Evolutionary conservation across 2,329 filamentous ascomycete genomes (phyloP).

Genomic region (Lizonia empirigonia): DNA sequence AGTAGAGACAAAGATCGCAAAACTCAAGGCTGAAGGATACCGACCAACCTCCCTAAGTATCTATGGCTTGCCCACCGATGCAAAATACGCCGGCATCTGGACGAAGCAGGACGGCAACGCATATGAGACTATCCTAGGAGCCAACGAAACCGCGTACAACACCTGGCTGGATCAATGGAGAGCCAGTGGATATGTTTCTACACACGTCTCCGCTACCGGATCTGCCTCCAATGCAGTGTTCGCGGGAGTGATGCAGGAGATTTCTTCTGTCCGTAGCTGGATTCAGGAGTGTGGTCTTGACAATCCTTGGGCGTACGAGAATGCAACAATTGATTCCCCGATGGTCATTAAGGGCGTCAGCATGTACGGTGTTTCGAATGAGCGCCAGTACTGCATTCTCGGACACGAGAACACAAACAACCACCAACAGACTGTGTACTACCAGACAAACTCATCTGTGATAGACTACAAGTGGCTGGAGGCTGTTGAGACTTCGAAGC

Average conservation of each 20-base stretch:
- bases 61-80: constrained; percentile 20
- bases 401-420: constrained; percentile 24
- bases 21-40: constrained; percentile 25
- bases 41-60: constrained; percentile 23
- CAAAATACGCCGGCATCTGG: constrained; percentile 29
- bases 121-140: constrained; percentile 24
- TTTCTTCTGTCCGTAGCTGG: constrained; percentile 12
- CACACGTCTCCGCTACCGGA: constrained; percentile 31
- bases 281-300: constrained; percentile 22
- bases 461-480: constrained; percentile 16
- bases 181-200: constrained; percentile 26
- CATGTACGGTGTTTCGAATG: constrained; percentile 22
- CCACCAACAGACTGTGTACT: constrained; percentile 23
- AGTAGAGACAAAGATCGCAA: constrained; percentile 6
- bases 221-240: constrained; percentile 23
- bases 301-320: constrained; percentile 6
- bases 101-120: constrained; percentile 18
- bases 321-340: constrained; percentile 8
- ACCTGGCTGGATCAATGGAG: constrained; percentile 25
- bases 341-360: constrained; percentile 23
- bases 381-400: constrained; percentile 29
- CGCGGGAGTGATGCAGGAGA: constrained; percentile 28
- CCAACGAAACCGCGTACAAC: constrained; percentile 21
- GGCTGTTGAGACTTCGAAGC: constrained; percentile 23
- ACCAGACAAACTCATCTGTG: constrained; percentile 10